Base-by-base conservation (phyloP, 805 yeast genomes). In the Saturnispora hagleri region DNA sequence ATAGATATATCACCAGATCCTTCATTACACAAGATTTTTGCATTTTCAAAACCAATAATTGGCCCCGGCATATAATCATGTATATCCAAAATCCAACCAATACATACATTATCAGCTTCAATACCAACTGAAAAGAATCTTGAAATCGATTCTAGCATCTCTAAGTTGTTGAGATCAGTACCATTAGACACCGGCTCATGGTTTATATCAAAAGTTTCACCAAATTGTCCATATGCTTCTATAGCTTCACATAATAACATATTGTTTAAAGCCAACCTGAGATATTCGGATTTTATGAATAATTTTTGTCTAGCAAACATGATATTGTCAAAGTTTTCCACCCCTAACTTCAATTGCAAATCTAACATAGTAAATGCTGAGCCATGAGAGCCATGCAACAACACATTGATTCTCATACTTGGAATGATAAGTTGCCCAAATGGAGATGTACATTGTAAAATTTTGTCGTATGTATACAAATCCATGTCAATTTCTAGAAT, bases 51-150 rank as follows among this genome's bases (percentile, higher is more conserved):
- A 0, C 97, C 97, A 31, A 81, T 55, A 38, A 86, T 81, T n/a
- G 88, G 61, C 10, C 97, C 97, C 0, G 89, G 89, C 15, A 42
- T 40, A 5, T 42, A 34, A 15, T 48, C 45, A 4, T 47, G 50
- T 15, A 61, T 62, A n/a, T 77, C 81, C 61, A 84, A 85, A 4
- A 85, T 62, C 89, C 96, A 88, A 0, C 96, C 95, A 34, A 85
- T 53, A 55, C 95, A 85, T 53, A 86, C 72, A 56, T 84, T 78
- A 57, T 81, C 76, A 0, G 88, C 77, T 5, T 81, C 62, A 24
- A 84, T 71, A 46, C 79, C 84, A 31, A 84, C 68, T 0, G 87
- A 72, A 46, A 73, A 74, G 55, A 73, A 70, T n/a, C 65, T 65
- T 46, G 68, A 53, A 36, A 65, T 51, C 0, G 58, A 47, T 26